Conservation (phyloP, 2,329 filamentous ascomycete genomes). For the Dothiorella sarmentorum region DNA sequence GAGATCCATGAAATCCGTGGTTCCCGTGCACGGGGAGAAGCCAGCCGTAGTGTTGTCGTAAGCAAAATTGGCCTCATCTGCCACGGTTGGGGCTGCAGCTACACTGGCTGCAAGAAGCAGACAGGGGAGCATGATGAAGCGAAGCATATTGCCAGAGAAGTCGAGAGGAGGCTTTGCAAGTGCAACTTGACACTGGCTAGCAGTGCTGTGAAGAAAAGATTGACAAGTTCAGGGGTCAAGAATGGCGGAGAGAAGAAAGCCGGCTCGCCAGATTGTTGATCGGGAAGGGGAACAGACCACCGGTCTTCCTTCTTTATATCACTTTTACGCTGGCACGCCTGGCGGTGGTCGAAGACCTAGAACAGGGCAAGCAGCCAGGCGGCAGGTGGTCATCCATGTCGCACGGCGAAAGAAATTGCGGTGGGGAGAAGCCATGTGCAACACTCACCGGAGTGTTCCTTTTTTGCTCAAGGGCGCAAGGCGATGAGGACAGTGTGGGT, state of each 20-base stretch:
- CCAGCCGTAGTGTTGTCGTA: slow-evolving; percentile 15
- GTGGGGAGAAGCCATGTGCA: slow-evolving; percentile 15
- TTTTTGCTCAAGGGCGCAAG: neutral
- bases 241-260: neutral
- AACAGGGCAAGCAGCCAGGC: neutral
- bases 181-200: neutral
- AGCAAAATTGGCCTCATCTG: neutral
- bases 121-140: neutral
- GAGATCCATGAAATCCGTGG: slow-evolving; percentile 1
- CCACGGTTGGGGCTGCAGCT: neutral
- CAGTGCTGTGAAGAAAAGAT: neutral
- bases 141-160: neutral
- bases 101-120: slow-evolving; percentile 6
- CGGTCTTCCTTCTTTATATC: slow-evolving; percentile 1
- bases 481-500: neutral
- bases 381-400: slow-evolving; percentile 16
- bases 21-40: neutral
- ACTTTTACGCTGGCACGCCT: neutral
- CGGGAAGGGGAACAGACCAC: neutral
- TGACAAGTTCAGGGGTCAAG: too few relatives aligned
- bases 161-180: neutral
- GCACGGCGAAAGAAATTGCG: slow-evolving; percentile 8
- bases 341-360: neutral
- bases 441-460: slow-evolving; percentile 7
- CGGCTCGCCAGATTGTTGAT: neutral